A percentile compares a stretch with the other conserved stretches of the same genome.
phyloP scores from a whole-genome alignment of 2,329 filamentous ascomycete species.

The Ceratocystis colombiana region DNA sequence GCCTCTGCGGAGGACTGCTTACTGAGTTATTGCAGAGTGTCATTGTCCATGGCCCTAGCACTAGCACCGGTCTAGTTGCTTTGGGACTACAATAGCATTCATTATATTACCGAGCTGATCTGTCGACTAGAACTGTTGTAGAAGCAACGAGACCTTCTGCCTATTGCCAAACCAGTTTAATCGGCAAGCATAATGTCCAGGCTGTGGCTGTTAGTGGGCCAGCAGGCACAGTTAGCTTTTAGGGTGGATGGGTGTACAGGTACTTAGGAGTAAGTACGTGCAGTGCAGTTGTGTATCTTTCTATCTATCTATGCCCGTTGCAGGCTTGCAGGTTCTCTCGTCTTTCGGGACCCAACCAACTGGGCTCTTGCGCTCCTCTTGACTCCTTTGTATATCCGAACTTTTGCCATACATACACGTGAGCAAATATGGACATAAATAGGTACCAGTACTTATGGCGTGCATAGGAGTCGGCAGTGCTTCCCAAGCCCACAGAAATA shows the following conservation, averaged over 20 bases:
- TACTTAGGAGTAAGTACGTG: no score
- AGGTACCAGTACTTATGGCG: no score
- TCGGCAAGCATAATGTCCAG: neutral
- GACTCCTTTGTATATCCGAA: no score
- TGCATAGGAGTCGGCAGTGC: no score
- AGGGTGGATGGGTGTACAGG: no score
- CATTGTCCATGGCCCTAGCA: neutral
- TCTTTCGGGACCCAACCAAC: neutral
- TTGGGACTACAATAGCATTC: neutral
- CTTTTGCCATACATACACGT: neutral
- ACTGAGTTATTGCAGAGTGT: neutral
- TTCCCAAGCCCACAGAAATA: no score
- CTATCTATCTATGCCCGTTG: no score
- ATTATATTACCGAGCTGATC: neutral
- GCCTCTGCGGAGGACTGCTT: no score
- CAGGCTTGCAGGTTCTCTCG: neutral
- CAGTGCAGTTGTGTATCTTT: no score
- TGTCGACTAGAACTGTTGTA: neutral
- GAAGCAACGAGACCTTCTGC: neutral
- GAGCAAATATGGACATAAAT: no score
- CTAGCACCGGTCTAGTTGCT: neutral
- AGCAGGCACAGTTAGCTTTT: no score
- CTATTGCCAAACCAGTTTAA: neutral
- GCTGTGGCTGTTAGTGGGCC: neutral
- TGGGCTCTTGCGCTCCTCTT: neutral